phyloP scores from a whole-genome alignment of 2,329 filamentous ascomycete genomes.

The Mycogone perniciosa region DNA sequence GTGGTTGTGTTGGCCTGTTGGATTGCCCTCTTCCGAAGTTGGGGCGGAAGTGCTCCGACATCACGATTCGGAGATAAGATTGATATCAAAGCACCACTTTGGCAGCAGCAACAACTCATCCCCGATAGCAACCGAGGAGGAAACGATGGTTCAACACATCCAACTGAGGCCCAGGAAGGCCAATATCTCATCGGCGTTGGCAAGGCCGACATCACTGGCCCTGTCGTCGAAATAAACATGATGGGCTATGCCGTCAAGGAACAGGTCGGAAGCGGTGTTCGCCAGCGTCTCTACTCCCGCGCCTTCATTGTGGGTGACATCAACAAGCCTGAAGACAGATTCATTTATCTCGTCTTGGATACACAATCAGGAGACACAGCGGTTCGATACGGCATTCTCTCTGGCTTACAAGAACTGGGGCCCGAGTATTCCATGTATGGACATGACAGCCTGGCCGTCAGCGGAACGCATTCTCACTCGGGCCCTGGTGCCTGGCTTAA shows the following conservation, averaged over 20 bases:
- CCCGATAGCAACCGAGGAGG: too few relatives aligned
- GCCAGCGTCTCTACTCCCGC: conserved; percentile 78
- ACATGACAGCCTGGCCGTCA: conserved; percentile 77
- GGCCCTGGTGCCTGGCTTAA: conserved; percentile 90
- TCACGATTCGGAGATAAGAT: too few relatives aligned
- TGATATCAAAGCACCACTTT: too few relatives aligned
- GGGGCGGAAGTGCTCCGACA: too few relatives aligned
- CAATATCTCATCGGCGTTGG: conserved; percentile 46
- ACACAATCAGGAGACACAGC: conserved; percentile 81
- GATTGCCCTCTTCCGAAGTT: too few relatives aligned
- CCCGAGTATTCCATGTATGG: conserved; percentile 63
- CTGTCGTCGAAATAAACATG: conserved; percentile 82
- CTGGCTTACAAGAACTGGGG: conserved; percentile 62
- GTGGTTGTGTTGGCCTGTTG: too few relatives aligned
- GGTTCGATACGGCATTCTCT: conserved; percentile 73
- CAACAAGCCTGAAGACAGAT: conserved; percentile 58
- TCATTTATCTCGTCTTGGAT: conserved; percentile 84
- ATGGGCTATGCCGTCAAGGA: conserved; percentile 79
- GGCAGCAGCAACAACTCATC: too few relatives aligned
- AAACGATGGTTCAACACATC: background rate
- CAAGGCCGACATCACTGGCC: conserved; percentile 54
- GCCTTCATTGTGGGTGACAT: conserved; percentile 78
- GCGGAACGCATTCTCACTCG: conserved; percentile 84
- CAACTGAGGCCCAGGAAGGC: conserved; percentile 2
- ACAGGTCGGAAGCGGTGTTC: conserved; percentile 75